phyloP scores from a whole-genome alignment of 75 land plant genomes.

The Selaginella tamariscina region DNA sequence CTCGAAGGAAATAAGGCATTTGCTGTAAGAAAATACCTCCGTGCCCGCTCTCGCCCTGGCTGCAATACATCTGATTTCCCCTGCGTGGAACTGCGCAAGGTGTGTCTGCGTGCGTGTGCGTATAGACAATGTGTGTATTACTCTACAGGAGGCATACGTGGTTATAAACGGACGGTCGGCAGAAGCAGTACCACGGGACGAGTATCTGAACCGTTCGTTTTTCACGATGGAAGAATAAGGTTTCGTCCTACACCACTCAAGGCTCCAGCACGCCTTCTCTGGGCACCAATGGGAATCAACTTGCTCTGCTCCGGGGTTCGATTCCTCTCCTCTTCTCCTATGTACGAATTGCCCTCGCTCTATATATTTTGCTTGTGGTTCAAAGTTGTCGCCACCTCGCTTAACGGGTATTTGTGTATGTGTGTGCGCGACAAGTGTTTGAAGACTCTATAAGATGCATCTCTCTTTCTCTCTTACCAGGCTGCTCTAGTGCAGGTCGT shows the following conservation, averaged over 20 bases:
- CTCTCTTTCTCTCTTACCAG: too few relatives aligned
- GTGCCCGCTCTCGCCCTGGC: constrained; percentile 33
- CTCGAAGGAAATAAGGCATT: background rate
- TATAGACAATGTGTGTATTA: background rate
- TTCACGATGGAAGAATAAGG: constrained; percentile 19
- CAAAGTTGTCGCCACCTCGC: constrained; percentile 12
- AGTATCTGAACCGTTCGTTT: constrained; percentile 15
- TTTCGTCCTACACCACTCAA: constrained; percentile 3
- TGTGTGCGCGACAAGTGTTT: too few relatives aligned
- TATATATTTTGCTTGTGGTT: constrained; percentile 7
- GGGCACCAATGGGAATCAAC: constrained; percentile 10
- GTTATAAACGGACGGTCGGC: background rate
- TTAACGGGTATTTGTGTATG: background rate
- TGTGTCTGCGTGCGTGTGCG: background rate
- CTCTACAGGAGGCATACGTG: background rate
- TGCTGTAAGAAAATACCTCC: background rate
- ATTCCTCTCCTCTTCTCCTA: constrained; percentile 11
- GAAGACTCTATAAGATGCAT: too few relatives aligned
- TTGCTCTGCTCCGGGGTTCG: constrained; percentile 4
- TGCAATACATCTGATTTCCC: constrained; percentile 9
- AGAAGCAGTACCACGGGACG: background rate
- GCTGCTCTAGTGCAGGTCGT: background rate
- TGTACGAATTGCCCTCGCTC: background rate
- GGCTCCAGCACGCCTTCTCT: constrained; percentile 5
- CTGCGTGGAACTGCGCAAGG: constrained; percentile 48